phyloP scores from a whole-genome alignment of 164 flowering plant species.

The Tetracentron sinense region DNA sequence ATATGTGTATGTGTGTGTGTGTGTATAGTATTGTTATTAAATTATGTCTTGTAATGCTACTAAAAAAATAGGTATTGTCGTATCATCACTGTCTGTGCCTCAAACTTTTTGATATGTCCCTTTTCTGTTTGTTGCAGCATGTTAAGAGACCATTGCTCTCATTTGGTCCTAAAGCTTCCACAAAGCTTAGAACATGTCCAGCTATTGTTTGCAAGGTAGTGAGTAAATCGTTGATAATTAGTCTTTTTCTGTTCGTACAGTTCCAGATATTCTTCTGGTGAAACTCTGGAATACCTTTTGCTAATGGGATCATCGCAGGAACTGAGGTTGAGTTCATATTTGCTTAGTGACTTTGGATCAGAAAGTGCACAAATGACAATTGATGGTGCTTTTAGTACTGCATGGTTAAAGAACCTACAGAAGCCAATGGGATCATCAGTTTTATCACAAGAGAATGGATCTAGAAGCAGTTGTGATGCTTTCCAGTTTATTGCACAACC shows the following conservation, averaged over 20 bases:
- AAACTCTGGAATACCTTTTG: background rate
- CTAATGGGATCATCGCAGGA: conserved; percentile 44
- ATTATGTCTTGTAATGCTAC: too few species aligned
- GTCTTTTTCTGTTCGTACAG: background rate
- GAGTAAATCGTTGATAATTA: background rate
- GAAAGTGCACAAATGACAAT: conserved; percentile 53
- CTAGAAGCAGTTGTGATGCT: conserved; percentile 30
- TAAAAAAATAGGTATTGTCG: too few species aligned
- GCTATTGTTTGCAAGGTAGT: conserved; percentile 78
- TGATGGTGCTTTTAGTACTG: conserved; percentile 79
- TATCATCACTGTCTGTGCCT: too few species aligned
- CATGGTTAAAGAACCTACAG: conserved; percentile 73
- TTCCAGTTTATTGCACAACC: conserved; percentile 61
- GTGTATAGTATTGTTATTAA: too few species aligned
- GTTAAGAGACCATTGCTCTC: conserved; percentile 78
- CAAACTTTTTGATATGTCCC: too few species aligned
- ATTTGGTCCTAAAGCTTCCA: conserved; percentile 92
- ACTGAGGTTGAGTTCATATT: conserved; percentile 64
- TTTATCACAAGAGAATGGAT: conserved; percentile 45
- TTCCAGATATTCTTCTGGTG: background rate
- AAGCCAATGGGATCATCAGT: conserved; percentile 50
- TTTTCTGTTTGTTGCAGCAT: conserved; percentile 51
- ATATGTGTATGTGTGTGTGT: too few species aligned
- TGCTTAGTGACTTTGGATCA: conserved; percentile 62
- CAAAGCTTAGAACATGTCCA: conserved; percentile 72